Base-by-base conservation (phyloP, 164 flowering plant genomes). In the Cinnamomum chago region DNA sequence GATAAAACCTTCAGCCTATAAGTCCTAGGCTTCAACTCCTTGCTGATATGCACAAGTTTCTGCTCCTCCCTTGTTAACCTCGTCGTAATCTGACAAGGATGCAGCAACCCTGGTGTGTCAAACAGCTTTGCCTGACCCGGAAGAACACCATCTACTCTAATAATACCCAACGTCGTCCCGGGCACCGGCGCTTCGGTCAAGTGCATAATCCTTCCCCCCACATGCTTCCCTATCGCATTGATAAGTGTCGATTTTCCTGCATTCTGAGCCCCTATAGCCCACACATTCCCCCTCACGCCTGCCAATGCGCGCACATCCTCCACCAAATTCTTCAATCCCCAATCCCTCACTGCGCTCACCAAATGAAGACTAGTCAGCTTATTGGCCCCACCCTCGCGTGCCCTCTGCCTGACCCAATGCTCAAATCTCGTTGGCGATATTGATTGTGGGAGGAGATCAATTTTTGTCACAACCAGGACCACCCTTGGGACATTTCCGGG, bases 231-330 rank as follows among this genome's bases (percentile, higher is more conserved):
- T 50, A 95, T 84, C 0, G 94, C 78, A 86, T 95, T 95, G 28
- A 95, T 88, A 85, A 95, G 77, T 0, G 99, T 92, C 10, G 97
- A 92, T 76, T 95, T 93, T 35, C 98, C 99, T 0, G 97, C 94
- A 88, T 95, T 95, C 73, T 95, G 99, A 0, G 98, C 91, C 28
- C 99, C 98, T 11, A 95, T 79, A 1, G 95, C 97, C 99, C 98
- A 93, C 30, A 95, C 96, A 79, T 87, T 84, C 65, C 98, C 99
- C 76, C 98, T 83, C 3, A 80, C 78, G 24, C 99, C 98, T 0
- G 85, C 93, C 87, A 92, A 79, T 11, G 50, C 72, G 64, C 82
- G 82, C 40, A 92, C 88, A 82, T 90, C 99, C 66, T 92, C 95
- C 18, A 88, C 77, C 72, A 95, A 81, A 84, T 86, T 85, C 86